Conservation (phyloP, 129 eudicot genomes). For the Ambrosia artemisiifolia region DNA sequence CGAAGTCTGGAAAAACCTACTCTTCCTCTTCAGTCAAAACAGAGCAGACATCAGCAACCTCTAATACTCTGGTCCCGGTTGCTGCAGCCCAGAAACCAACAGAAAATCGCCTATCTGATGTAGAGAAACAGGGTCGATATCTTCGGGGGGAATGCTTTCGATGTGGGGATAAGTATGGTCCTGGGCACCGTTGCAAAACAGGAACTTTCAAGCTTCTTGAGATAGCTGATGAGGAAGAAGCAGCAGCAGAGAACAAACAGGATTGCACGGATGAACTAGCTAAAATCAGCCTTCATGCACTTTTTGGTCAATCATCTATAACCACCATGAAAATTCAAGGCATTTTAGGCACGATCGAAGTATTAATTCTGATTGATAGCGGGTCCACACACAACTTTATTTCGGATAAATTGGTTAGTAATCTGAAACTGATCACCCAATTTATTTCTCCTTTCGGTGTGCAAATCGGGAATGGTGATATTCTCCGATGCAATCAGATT, state of each 20-base stretch:
- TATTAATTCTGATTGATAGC: background rate
- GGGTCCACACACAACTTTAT: too few relatives aligned
- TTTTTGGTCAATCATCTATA: background rate
- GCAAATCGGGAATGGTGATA: background rate
- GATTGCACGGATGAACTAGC: too few relatives aligned
- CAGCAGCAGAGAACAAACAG: too few relatives aligned
- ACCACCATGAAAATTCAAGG: background rate
- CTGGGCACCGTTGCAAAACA: background rate
- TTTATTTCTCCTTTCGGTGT: background rate
- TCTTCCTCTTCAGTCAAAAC: too few relatives aligned
- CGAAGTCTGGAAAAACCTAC: background rate
- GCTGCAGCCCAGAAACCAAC: too few relatives aligned
- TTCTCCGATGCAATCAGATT: background rate
- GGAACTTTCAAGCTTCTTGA: background rate
- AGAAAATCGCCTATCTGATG: background rate
- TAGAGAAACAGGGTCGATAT: background rate
- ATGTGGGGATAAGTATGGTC: constrained; percentile 3
- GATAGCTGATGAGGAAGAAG: background rate
- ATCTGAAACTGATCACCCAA: background rate
- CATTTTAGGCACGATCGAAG: background rate
- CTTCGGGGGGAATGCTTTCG: background rate
- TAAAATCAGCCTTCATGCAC: background rate
- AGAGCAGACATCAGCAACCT: too few relatives aligned
- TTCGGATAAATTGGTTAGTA: background rate
- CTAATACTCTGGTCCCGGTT: too few relatives aligned